Conservation (phyloP, 441 rosid species). For the Syzygium malaccense region DNA sequence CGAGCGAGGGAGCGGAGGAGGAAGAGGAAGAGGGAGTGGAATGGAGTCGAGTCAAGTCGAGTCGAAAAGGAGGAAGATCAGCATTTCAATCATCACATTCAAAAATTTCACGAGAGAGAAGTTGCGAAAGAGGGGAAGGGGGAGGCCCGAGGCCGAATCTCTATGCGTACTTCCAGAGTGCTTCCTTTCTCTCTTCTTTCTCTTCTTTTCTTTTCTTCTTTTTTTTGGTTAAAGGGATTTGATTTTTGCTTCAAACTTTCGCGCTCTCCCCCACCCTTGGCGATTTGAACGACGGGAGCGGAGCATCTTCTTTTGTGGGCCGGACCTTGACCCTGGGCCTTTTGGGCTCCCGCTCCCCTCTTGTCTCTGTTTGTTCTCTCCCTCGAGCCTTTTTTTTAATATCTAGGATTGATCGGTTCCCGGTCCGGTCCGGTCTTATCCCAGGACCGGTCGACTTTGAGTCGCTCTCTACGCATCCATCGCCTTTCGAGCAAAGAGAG, state of each 20-base stretch:
- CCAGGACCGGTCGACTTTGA: not conserved
- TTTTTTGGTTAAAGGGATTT: not conserved
- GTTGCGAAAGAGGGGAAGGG: too few relatives aligned
- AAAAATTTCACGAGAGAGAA: too few relatives aligned
- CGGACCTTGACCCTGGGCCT: not conserved
- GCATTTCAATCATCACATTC: too few relatives aligned
- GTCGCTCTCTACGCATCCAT: constrained; percentile 56
- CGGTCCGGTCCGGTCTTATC: too few relatives aligned
- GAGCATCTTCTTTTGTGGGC: not conserved
- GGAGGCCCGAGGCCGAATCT: too few relatives aligned
- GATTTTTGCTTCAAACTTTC: not conserved
- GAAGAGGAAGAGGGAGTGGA: not conserved
- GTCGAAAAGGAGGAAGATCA: too few relatives aligned
- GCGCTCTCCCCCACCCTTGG: not conserved
- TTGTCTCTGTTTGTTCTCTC: not conserved
- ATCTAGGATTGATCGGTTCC: too few relatives aligned
- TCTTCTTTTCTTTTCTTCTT: rapidly evolving
- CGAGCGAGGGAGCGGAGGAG: not conserved
- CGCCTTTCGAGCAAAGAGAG: constrained; percentile 36
- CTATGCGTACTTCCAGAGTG: too few relatives aligned
- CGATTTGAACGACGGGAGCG: not conserved
- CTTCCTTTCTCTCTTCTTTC: not conserved
- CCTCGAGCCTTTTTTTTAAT: not conserved
- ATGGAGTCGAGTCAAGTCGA: too few relatives aligned
- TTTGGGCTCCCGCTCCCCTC: not conserved